Evolutionary conservation across 768 basidiomycete genomes (phyloP), one percentile per base, ranked within the genome.

Genomic region (Serendipita vermifera): DNA sequence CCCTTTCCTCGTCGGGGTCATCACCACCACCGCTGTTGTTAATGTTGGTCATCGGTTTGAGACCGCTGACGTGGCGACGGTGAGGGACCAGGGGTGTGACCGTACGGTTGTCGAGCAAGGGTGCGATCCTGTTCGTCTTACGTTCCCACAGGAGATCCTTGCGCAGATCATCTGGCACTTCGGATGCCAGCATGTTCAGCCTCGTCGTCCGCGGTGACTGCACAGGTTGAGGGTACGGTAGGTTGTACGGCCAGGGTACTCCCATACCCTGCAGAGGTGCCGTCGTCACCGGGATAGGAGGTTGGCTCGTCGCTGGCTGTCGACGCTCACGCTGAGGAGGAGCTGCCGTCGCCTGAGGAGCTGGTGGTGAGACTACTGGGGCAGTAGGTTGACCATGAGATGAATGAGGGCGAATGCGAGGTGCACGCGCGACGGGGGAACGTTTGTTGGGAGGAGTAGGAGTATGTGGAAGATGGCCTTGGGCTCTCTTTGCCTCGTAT

Each of bases 131-230:
- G 29, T 57, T 63, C 35, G 59, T 65, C 60, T 69, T 68, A 2
- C 71, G 65, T 57, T 72, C 86, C 87, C 87, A 89, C 3, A 92
- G 69, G 57, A 92, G 65, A 62, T 91, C 86, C 41, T 84, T 73
- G 20, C 91, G 74, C 59, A 94, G 69, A 58, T 82, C 85, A 69
- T 94, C 91, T 31, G 85, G 83, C 64, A 94, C 72, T 68, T 94
- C 91, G 3, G 82, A 84, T 56, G 81, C 75, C 41, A 93, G 73
- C 87, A 93, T 93, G 61, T 78, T 76, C 51, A 87, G 74, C 2
- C 91, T 77, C 2, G 88, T 91, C 38, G 91, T 89, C 33, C 85
- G 80, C 0, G 91, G 91, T 0, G 87, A 88, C 61, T 84, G 83
- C 2, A 87, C 86, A 15, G 78, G 71, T 3, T 72, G 70, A 0